Evolutionary conservation across 139 green algal species (phyloP).

Genomic region (Chlamydomonas schloesseri): DNA sequence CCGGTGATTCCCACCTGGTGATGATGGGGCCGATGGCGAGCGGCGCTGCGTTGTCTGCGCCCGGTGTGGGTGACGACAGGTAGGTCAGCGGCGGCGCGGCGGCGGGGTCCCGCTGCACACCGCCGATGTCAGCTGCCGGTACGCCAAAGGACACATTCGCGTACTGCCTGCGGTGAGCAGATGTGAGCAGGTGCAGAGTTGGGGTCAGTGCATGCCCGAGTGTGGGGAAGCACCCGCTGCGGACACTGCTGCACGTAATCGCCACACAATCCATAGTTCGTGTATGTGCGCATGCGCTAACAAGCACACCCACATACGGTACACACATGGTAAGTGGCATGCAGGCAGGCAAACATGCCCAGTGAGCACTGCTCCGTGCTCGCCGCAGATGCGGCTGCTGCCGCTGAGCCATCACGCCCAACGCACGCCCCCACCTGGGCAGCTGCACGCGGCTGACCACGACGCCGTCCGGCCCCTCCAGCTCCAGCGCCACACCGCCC

Average conservation of each 20-base stretch:
- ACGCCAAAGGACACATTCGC: conserved; percentile 44
- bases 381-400: too few species aligned
- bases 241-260: too few species aligned
- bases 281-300: too few species aligned
- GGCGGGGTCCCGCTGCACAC: neutral
- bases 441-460: neutral
- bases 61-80: conserved; percentile 44
- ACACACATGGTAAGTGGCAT: too few species aligned
- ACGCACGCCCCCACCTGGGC: neutral
- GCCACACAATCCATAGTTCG: too few species aligned
- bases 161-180: conserved; percentile 26
- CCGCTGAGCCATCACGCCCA: too few species aligned
- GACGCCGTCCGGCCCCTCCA: conserved; percentile 17
- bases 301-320: too few species aligned
- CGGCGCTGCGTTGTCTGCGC: conserved; percentile 33
- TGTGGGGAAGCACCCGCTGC: too few species aligned
- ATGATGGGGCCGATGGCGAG: conserved; percentile 33
- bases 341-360: too few species aligned
- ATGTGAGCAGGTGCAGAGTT: too few species aligned
- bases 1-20: conserved; percentile 30
- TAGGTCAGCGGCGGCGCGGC: conserved; percentile 12
- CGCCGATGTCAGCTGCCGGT: neutral
- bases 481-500: neutral
- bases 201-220: too few species aligned
- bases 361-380: too few species aligned